Evolutionary conservation across 805 yeast genomes (phyloP).

Genomic region (Lipomyces mesembrius): DNA sequence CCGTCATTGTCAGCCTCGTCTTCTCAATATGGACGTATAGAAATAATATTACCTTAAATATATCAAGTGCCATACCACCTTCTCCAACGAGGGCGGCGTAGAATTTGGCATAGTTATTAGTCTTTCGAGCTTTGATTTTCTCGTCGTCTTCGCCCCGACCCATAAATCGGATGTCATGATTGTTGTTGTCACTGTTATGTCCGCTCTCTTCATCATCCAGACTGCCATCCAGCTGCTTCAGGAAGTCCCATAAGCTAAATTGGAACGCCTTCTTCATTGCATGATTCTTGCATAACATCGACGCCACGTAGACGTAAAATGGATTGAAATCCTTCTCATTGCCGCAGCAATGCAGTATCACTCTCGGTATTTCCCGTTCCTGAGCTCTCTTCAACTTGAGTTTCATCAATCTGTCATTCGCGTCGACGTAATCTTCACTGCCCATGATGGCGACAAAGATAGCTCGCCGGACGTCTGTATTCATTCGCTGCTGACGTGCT

Average conservation of each 20-base stretch:
- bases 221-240: constrained; percentile 68
- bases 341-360: constrained; percentile 82
- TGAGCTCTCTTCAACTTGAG: constrained; percentile 77
- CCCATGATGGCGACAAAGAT: constrained; percentile 94
- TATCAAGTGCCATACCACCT: constrained; percentile 71
- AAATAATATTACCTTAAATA: constrained; percentile 48
- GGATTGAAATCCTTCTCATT: constrained; percentile 87
- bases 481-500: constrained; percentile 88
- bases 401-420: constrained; percentile 79
- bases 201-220: constrained; percentile 49
- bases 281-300: constrained; percentile 67
- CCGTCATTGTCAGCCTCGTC: not conserved
- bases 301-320: constrained; percentile 80
- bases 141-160: constrained; percentile 48
- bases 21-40: not conserved
- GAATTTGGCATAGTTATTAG: constrained; percentile 76
- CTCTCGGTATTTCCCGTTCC: constrained; percentile 83
- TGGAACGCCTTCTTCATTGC: constrained; percentile 81
- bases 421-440: constrained; percentile 88
- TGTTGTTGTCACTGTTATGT: constrained; percentile 44
- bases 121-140: constrained; percentile 59
- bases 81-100: constrained; percentile 78
- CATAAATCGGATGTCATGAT: constrained; percentile 39
- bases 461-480: constrained; percentile 92
- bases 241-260: constrained; percentile 84